Base-by-base conservation (phyloP, 2,329 filamentous ascomycete genomes). In the Alternaria longipes region DNA sequence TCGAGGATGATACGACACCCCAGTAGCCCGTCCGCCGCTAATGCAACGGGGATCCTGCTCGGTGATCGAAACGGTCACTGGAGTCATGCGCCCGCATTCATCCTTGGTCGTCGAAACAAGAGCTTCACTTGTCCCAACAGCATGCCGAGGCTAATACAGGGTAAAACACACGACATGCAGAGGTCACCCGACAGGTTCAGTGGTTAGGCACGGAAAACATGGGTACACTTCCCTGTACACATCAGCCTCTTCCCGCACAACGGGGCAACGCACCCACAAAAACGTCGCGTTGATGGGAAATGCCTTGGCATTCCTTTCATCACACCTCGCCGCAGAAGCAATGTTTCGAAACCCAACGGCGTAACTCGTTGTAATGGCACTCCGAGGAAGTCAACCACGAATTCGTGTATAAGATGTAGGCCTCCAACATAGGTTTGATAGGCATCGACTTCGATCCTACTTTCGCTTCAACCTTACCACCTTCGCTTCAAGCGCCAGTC, bases 401-500 rank as follows among this genome's bases (percentile, higher is more conserved):
- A 5, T 3, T 8, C 7, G 8, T 22, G 42, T 59, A 59, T 59
- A 59, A 59, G 36, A 59, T 14, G 36, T 16, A 7, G n/a, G 16
- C 28, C 2, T 16, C 30, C 36, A 28, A 26, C 41, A 45, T 3
- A 9, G 9, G 5, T 20, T 40, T 55, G 30, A 36, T 28, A 9
- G 28, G 26, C 56, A 59, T 55, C 56, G 36, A 50, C 52, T 38
- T 54, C 30, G 52, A 60, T 66, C 53, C 47, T 47, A 40, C 56
- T 30, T 63, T 58, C 45, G 18, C 59, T 61, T 61, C 54, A 12
- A 20, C n/a, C n/a, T 7, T 22, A 42, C 34, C n/a, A 50, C 46
- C 16, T 34, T 40, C 20, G 11, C 41, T 46, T 55, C 40, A 32
- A 8, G 14, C 20, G 14, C 46, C 42, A 6, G 5, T 32, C 24